Base-by-base conservation (phyloP, 2,329 filamentous ascomycete genomes). In the Neonectria coccinea region DNA sequence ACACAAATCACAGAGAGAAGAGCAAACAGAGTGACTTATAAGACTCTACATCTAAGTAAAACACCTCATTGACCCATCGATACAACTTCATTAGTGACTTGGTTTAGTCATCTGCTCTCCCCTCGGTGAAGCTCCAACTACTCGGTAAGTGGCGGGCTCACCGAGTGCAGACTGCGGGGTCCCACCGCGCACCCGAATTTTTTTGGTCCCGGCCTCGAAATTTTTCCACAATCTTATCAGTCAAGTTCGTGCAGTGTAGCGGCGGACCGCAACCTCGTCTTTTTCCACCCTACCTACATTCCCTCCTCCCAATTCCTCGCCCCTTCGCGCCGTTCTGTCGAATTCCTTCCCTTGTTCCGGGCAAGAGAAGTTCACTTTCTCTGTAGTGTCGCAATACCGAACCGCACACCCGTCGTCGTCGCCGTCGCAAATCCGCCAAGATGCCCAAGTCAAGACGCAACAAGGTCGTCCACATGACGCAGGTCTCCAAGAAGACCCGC, bases 361-460 rank as follows among this genome's bases (percentile, higher is more conserved):
- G 22, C 45, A 60, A 44, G 64, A 59, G 56, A 51, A 33, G 22
- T 11, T 33, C n/a, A 14, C 27, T 51, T 51, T 31, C 22, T 7
- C 39, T 33, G 45, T 25, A 27, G 45, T 48, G 22, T 53, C 47
- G 47, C 33, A 45, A 44, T 44, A 51, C 45, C 22, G 22, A 56
- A 57, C 6, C 55, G 20, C 18, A 39, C 44, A 14, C 50, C 47
- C 53, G 44, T 20, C 12, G 14, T 39, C 14, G 36, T 39, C 14
- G 36, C 8, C 36, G 50, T 50, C 18, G 41, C 41, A 57, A 52
- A 72, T 58, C 68, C 69, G 69, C 69, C 78, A 84, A 76, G 70
- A 99, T 99, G 96, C 96, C 96, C 79, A 94, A 97, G 85, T 98
- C 96, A 69, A 98, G 96, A 87, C 92, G 96, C 81, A 87, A 91